Evolutionary conservation across 208 protist genomes (phyloP), one percentile per base, ranked within the genome.

Genomic region (Leishmania braziliensis): DNA sequence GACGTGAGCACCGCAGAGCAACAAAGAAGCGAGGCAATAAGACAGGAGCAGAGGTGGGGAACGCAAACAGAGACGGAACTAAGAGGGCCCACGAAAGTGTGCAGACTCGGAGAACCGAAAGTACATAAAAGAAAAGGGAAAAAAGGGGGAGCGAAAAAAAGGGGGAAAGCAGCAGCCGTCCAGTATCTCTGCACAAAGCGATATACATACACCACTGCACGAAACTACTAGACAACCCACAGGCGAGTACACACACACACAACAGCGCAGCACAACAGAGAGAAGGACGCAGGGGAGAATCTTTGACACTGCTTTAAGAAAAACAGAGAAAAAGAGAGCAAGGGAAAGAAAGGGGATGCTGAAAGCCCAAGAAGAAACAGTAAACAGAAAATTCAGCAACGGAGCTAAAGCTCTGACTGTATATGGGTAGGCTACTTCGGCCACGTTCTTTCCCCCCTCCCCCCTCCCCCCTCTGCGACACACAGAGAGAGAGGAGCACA

Each of bases 11-110:
- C 36, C 62, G 75, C 36, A 76, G 60, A 65, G 69, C 65, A 69
- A 77, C 39, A 66, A 36, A 54, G 73, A 80, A 68, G 68, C 65
- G 62, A 84, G 81, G 74, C 75, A 72, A 84, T 26, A 8, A 48
- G 77, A 50, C 84, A 36, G 56, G 60, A 75, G 5, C 0, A n/a
- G 23, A 29, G 56, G 56, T 14, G 20, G 56, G 33, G 12, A 39
- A 69, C 20, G 14, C 46, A 82, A 75, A 56, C 33, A 69, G 43
- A 75, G 33, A 29, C 10, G 53, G 18, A 56, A 56, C 18, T 56
- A 56, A 56, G 18, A 56, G 16, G 53, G 56, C 43, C 43, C 43
- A 62, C 18, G 23, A 20, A 20, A 58, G 18, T 16, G 54, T 3
- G 54, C 54, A 26, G 54, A 58, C 56, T 60, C n/a, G n/a, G 26